phyloP scores from a whole-genome alignment of 2,329 filamentous ascomycete species.

The Ascochyta koolunga region DNA sequence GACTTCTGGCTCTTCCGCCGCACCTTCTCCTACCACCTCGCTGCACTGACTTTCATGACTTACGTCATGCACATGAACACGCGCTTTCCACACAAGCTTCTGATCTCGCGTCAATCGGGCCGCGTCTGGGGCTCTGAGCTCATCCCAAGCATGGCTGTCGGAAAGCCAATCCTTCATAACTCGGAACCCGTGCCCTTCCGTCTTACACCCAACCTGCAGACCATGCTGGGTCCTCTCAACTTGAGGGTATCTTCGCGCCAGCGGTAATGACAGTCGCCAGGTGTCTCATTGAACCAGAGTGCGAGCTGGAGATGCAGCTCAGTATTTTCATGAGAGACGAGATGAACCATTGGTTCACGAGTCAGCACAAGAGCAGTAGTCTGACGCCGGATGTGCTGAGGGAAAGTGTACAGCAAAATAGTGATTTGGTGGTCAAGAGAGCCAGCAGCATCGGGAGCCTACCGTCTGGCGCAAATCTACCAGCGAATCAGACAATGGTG shows the following conservation, averaged over 20 bases:
- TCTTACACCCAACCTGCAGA: slow-evolving; percentile 93
- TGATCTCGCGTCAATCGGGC: slow-evolving; percentile 83
- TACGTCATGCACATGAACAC: slow-evolving; percentile 98
- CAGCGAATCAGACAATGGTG: slow-evolving; percentile 95
- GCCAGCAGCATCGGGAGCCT: slow-evolving; percentile 82
- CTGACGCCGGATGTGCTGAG: slow-evolving; percentile 70
- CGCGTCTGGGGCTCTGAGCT: slow-evolving; percentile 97
- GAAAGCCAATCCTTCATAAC: slow-evolving; percentile 91
- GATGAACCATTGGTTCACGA: slow-evolving; percentile 96
- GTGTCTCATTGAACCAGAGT: slow-evolving; percentile 81
- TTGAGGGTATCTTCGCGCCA: slow-evolving; percentile 94
- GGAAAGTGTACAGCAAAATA: slow-evolving; percentile 83
- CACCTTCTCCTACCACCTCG: slow-evolving; percentile 95
- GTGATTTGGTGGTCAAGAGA: slow-evolving; percentile 88
- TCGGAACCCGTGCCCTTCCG: slow-evolving; percentile 96
- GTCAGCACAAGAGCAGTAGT: slow-evolving; percentile 66
- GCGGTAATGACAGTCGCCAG: slow-evolving; percentile 95
- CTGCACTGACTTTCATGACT: slow-evolving; percentile 95
- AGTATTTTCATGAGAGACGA: slow-evolving; percentile 96
- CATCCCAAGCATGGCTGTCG: slow-evolving; percentile 83
- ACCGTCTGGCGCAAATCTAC: slow-evolving; percentile 75
- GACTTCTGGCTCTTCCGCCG: slow-evolving; percentile 99
- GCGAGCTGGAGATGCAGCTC: slow-evolving; percentile 91
- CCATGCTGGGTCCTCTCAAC: slow-evolving; percentile 91
- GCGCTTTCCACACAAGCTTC: slow-evolving; percentile 93